Evolutionary conservation across 129 eudicot species (phyloP).

Genomic region (Erigeron canadensis): DNA sequence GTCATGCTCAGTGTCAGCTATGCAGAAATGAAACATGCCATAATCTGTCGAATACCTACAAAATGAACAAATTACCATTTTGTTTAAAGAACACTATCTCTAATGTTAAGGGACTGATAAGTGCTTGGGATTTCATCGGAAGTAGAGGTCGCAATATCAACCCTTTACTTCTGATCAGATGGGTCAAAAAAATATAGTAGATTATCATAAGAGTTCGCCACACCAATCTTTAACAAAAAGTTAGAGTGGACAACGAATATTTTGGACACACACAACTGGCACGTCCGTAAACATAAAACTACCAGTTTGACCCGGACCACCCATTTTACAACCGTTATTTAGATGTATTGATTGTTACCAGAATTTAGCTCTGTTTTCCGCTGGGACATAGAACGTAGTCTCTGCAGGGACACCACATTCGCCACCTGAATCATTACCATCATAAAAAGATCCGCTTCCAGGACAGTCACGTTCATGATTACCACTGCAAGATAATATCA

Average conservation of each 20-base stretch:
- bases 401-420: slow-evolving; percentile 85
- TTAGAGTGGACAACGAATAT: too few relatives aligned
- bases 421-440: slow-evolving; percentile 64
- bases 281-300: not conserved
- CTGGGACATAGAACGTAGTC: slow-evolving; percentile 75
- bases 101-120: not conserved
- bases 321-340: not conserved
- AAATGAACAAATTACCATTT: not conserved
- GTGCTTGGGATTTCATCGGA: not conserved
- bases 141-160: too few relatives aligned
- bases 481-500: slow-evolving; percentile 43
- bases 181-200: too few relatives aligned
- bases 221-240: too few relatives aligned
- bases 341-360: slow-evolving; percentile 45
- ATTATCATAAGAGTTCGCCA: too few relatives aligned
- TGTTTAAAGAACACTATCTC: not conserved
- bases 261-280: too few relatives aligned
- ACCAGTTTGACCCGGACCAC: not conserved
- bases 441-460: slow-evolving; percentile 68
- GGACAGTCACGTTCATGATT: slow-evolving; percentile 89
- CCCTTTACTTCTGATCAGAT: too few relatives aligned
- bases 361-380: slow-evolving; percentile 77
- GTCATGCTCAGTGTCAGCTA: slow-evolving; percentile 78
- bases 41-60: slow-evolving; percentile 72
- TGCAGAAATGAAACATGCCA: slow-evolving; percentile 82